A percentile compares a stretch with the other conserved stretches of the same genome.
These are phyloP conservation scores for Aspergillus indologenus DNA, from an alignment of 495 filamentous ascomycete genomes.

Conservation along the genomic window DNA sequence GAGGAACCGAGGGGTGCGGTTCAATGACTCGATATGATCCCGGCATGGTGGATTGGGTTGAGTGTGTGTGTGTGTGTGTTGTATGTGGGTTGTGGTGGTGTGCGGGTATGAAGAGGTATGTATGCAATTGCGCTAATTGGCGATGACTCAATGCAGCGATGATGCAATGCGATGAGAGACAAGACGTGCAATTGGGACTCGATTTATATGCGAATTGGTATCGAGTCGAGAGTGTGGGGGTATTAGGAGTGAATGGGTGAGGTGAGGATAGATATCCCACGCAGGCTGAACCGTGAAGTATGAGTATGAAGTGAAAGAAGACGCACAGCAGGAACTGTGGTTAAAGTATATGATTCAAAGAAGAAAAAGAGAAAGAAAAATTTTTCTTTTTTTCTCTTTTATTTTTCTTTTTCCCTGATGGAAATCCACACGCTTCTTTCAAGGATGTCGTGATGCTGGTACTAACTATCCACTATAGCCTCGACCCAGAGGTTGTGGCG, in stretches of 20 bases:
- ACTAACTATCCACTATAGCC: conserved; percentile 8
- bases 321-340: neutral
- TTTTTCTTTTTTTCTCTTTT: conserved; percentile 17
- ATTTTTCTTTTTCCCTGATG: conserved; percentile 19
- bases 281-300: conserved; percentile 6
- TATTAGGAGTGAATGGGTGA: conserved; percentile 2
- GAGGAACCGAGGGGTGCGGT: conserved; percentile 70
- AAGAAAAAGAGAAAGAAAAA: neutral
- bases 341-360: conserved; percentile 1
- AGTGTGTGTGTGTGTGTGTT: conserved; percentile 4
- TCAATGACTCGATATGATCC: conserved; percentile 67
- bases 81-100: conserved; percentile 16
- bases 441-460: neutral
- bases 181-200: conserved; percentile 8
- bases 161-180: conserved; percentile 24
- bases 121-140: conserved; percentile 11
- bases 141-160: neutral
- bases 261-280: neutral
- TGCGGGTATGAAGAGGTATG: conserved; percentile 24
- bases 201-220: neutral
- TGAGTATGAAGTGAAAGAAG: neutral
- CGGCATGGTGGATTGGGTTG: conserved; percentile 19
- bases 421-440: neutral
- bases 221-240: conserved; percentile 4
- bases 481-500: conserved; percentile 23